Base-by-base conservation (phyloP, 139 green algal genomes). In the Coelastrella sp. region DNA sequence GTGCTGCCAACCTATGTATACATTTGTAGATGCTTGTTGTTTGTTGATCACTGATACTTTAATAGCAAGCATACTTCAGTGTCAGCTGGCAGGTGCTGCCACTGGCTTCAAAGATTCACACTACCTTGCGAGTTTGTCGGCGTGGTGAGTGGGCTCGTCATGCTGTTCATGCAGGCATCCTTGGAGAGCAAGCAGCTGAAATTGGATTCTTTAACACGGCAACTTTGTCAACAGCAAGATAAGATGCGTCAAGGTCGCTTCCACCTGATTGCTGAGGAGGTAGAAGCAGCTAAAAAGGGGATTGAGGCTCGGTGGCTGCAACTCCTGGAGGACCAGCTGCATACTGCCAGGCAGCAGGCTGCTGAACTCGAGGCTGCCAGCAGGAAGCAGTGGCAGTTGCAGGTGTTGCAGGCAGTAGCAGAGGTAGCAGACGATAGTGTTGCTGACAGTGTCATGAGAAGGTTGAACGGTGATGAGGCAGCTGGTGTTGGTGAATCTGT, bases 221-320 rank as follows among this genome's bases (percentile, higher is more conserved):
- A 80, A 34, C 32, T 67, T 32, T 23, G 23, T 19, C 15, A 34
- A 30, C 35, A 66, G 27, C 51, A 66, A 41, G 72, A 80, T 23
- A 35, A 30, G 30, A 62, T 80, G 72, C 72, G 72, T 13, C 27
- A 48, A 23, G 72, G 72, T 1, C 72, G 72, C 9, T 80, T 66
- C 72, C 72, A 80, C 48, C 32, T 80, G 23, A 80, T 80, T 34
- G 6, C 45, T 2, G 45, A 80, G 30, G 38, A 80, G 72, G 72
- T 80, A 5, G 23, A 80, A 19, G 41, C 41, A 41, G 63, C 27
- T 21, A 72, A 72, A 25, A 27, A 72, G 63, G 63, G 23, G 6
- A 40, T 41, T 43, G 63, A 72, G 53, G 7, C 27, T 5, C 53
- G 53, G 19, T 64, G 53, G 53, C 27, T 64, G 17, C 1, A 64